Percentiles rank a stretch among this genome's conserved stretches.
Evolutionary conservation across 495 filamentous ascomycete genomes (phyloP).

Genomic region (Copromyces sp.): DNA sequence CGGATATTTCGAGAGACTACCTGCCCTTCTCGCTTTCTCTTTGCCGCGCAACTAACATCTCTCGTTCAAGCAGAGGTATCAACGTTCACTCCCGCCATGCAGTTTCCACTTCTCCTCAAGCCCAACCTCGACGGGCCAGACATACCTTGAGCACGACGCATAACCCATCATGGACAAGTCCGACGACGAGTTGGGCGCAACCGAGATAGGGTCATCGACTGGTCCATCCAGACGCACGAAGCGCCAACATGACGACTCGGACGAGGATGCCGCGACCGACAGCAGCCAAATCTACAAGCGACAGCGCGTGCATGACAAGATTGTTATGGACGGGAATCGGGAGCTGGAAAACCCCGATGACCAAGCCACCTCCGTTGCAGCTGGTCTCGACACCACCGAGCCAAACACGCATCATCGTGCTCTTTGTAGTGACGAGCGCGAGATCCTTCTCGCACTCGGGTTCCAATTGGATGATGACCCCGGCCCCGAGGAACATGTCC

Average conservation of each 20-base stretch:
- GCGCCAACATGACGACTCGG: neutral
- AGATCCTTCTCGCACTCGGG: neutral
- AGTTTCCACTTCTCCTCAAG: neutral
- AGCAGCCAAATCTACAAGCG: neutral
- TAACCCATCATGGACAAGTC: neutral
- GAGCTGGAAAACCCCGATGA: neutral
- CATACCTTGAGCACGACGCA: neutral
- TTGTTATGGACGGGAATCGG: neutral
- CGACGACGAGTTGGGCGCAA: neutral
- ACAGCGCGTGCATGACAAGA: neutral
- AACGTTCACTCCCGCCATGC: neutral
- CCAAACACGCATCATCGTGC: neutral
- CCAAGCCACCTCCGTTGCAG: neutral
- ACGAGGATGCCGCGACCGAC: neutral
- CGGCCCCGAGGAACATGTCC: neutral
- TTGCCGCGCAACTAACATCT: neutral
- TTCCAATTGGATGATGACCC: neutral
- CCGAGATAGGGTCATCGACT: neutral
- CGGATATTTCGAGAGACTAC: neutral
- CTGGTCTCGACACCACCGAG: neutral
- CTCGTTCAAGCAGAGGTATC: neutral
- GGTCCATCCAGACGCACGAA: neutral
- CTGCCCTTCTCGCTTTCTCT: neutral
- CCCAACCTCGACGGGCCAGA: neutral
- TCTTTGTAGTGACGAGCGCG: neutral